Conservation (phyloP, 2,329 filamentous ascomycete genomes). For the Stemphylium beticola region DNA sequence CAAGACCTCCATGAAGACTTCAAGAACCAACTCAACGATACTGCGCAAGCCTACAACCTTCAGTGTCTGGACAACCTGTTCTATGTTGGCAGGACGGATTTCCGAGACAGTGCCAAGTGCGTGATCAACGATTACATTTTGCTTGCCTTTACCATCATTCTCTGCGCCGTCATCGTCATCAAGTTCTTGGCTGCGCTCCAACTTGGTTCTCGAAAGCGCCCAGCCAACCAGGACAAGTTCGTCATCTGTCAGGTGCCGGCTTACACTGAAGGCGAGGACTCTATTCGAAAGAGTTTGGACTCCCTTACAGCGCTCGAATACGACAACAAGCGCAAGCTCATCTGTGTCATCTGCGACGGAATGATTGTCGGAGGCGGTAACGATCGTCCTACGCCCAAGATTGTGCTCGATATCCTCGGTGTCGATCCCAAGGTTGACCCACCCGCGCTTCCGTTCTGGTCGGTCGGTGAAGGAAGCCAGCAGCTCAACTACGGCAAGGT, state of each 20-base stretch:
- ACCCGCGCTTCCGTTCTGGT: constrained; percentile 91
- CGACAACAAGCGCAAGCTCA: constrained; percentile 97
- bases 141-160: constrained; percentile 81
- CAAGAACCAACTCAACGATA: constrained; percentile 60
- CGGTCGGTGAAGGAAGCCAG: constrained; percentile 83
- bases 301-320: constrained; percentile 94
- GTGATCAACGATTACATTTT: constrained; percentile 91
- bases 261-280: constrained; percentile 97
- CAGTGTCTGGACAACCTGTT: constrained; percentile 85
- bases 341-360: constrained; percentile 95
- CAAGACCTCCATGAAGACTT: constrained; percentile 74
- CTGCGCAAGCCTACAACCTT: constrained; percentile 69
- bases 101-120: constrained; percentile 77
- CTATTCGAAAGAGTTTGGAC: constrained; percentile 88
- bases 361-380: constrained; percentile 97
- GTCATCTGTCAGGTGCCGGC: constrained; percentile 98
- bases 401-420: constrained; percentile 94
- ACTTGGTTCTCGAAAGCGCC: constrained; percentile 88
- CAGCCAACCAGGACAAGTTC: constrained; percentile 94
- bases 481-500: constrained; percentile 99
- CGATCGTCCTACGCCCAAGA: constrained; percentile 95
- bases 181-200: constrained; percentile 95
- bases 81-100: constrained; percentile 83
- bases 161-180: constrained; percentile 78
- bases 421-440: constrained; percentile 97